phyloP scores from a whole-genome alignment of 495 filamentous ascomycete genomes.

The Tuber microsphaerosporum region DNA sequence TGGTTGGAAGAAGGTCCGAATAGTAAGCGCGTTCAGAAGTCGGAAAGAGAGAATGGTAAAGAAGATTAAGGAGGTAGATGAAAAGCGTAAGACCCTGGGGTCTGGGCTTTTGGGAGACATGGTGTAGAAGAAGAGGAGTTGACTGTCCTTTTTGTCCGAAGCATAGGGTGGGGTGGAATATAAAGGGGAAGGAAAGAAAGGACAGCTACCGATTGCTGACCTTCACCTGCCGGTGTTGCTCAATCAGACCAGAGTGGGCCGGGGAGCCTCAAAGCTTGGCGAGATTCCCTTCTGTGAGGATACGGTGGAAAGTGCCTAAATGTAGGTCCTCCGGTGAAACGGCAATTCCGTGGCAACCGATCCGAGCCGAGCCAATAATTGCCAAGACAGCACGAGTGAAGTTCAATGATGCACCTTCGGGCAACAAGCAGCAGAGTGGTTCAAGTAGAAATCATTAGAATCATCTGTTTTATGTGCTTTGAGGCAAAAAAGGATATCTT shows the following conservation, averaged over 20 bases:
- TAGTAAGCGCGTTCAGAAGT: slow-evolving; percentile 71
- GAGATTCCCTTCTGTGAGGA: background rate
- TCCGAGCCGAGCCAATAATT: too few species aligned
- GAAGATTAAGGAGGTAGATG: slow-evolving; percentile 46
- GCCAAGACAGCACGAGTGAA: too few species aligned
- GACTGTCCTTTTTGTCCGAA: background rate
- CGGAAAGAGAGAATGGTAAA: slow-evolving; percentile 66
- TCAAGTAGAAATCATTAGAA: too few species aligned
- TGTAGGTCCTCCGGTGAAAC: too few species aligned
- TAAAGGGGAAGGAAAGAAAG: background rate
- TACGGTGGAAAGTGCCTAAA: too few species aligned
- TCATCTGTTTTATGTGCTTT: too few species aligned
- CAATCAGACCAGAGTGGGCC: background rate
- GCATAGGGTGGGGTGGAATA: background rate
- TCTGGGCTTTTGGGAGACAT: slow-evolving; percentile 21
- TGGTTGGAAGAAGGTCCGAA: slow-evolving; percentile 97
- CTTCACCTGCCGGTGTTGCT: background rate
- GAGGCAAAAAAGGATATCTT: too few species aligned
- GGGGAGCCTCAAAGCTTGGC: background rate
- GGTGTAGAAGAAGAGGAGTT: background rate
- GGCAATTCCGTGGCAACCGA: too few species aligned
- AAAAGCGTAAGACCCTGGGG: slow-evolving; percentile 21
- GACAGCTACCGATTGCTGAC: background rate
- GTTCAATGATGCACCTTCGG: too few species aligned
- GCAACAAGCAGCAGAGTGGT: too few species aligned